These are phyloP conservation scores for Botrytis galanthina DNA, from an alignment of 2,329 filamentous ascomycete species.

Conservation along the genomic window DNA sequence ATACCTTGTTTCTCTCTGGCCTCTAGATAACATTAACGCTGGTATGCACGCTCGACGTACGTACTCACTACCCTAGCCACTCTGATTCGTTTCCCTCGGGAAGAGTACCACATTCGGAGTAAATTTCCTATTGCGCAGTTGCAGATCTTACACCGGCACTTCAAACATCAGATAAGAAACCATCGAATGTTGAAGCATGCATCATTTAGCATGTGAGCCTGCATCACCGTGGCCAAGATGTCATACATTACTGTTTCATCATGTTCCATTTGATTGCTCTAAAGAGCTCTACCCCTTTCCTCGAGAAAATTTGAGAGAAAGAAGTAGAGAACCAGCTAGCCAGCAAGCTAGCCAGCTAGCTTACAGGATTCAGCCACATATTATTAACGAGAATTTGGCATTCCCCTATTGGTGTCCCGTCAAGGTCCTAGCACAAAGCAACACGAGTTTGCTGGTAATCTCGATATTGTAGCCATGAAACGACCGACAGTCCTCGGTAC, in stretches of 20 bases:
- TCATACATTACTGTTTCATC: background rate
- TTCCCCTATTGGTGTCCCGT: background rate
- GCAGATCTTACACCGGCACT: background rate
- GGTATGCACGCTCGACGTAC: background rate
- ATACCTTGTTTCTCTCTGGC: background rate
- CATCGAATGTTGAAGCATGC: constrained; percentile 3
- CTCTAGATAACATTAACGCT: background rate
- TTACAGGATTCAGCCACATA: background rate
- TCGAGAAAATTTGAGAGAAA: background rate
- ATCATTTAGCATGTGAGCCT: background rate
- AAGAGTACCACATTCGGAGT: background rate
- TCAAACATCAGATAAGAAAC: constrained; percentile 12
- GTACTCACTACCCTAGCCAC: background rate
- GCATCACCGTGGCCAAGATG: background rate
- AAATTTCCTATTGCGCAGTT: background rate
- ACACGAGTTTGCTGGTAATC: background rate
- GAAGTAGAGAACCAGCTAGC: background rate
- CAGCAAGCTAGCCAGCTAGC: background rate
- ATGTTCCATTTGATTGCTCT: background rate
- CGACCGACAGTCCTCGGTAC: background rate
- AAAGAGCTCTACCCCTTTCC: background rate
- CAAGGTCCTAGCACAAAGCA: background rate
- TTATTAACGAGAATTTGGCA: background rate
- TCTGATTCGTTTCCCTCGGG: background rate
- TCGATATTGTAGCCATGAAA: background rate